Base-by-base conservation (phyloP, 768 basidiomycete genomes). In the Lepiota brunneoincarnata region DNA sequence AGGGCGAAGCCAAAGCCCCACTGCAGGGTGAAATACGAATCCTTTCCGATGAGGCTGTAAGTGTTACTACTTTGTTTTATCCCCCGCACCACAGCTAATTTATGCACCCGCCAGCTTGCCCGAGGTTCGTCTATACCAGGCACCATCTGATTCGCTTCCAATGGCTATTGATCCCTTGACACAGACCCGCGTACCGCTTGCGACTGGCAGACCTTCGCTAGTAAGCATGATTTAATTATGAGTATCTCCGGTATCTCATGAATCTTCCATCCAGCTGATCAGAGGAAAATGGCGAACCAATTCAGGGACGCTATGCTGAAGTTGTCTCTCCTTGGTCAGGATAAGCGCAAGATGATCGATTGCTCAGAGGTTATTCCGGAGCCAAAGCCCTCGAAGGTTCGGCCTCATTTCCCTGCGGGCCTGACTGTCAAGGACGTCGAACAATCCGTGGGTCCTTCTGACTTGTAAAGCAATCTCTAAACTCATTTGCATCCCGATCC, bases 271-370 rank as follows among this genome's bases (percentile, higher is more conserved):
- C 14, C 46, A 69, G 67, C 63, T 57, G 63, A 74, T 58, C 73
- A 73, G 53, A 49, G 63, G 6, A 64, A 60, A 48, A 67, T 76
- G 61, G 62, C 66, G 26, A 55, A 58, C 34, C 64, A 59, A 2
- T 78, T 77, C 69, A 67, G 64, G n/a, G 65, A 65, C 12, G 76
- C 72, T 14, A 75, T 79, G 73, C 61, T 65, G 17, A 80, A 78
- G 62, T 57, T 79, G 36, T 70, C 74, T 11, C 58, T 74, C 15
- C 54, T 78, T 39, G 78, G 75, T 11, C 74, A 77, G 38, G 67
- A 76, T 56, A 54, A 54, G n/a, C 59, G 51, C 42, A 58, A 64
- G 7, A 55, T 78, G 55, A 64, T 72, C 35, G 76, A 78, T 63
- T 79, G 76, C 60, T 73, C 72, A 5, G 75, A 77, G 36, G 72